Base-by-base conservation (phyloP, 345 rosid species). In the Salix brachista region DNA sequence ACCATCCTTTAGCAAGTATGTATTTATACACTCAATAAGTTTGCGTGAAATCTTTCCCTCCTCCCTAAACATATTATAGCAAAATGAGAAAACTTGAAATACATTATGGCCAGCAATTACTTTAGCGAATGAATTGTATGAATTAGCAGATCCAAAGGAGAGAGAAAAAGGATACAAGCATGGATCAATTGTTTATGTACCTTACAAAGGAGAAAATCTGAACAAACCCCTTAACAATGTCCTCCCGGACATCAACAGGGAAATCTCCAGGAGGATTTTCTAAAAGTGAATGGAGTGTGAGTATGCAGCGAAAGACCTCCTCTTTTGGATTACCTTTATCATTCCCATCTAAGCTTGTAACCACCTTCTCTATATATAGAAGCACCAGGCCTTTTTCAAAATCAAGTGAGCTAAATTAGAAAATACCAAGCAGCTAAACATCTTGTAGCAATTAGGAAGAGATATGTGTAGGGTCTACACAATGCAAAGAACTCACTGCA, bases 251-350 rank as follows among this genome's bases (percentile, higher is more conserved):
- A 77, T 86, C 84, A 80, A 84, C 90, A 4, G 92, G 86, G 75
- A 90, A 87, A 88, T 91, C 96, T 82, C 98, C 98, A 12, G 97
- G 94, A 79, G 97, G 91, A 74, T 90, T 91, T 82, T 91, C 97
- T 48, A 91, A 76, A 79, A 93, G 94, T 30, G 93, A 91, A n/a
- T 90, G 93, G 70, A 95, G 89, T 14, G 91, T 88, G 60, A 88
- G 76, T 50, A 91, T 85, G 81, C 80, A 69, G 61, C 97, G 97
- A 77, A 89, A 92, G 34, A 84, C 89, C 71, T 94, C 97, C 84
- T 92, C 98, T 69, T 87, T 94, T 77, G 84, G 86, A 88, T 76
- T 81, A 83, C 81, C 81, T 48, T 86, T 84, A 77, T 39, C 85
- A 82, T 85, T 86, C 82, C 81, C 91, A 26, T 69, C 75, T 75